Evolutionary conservation across 306 rosid species (phyloP), one percentile per base, ranked within the genome.

Genomic region (Styphnolobium japonicum): DNA sequence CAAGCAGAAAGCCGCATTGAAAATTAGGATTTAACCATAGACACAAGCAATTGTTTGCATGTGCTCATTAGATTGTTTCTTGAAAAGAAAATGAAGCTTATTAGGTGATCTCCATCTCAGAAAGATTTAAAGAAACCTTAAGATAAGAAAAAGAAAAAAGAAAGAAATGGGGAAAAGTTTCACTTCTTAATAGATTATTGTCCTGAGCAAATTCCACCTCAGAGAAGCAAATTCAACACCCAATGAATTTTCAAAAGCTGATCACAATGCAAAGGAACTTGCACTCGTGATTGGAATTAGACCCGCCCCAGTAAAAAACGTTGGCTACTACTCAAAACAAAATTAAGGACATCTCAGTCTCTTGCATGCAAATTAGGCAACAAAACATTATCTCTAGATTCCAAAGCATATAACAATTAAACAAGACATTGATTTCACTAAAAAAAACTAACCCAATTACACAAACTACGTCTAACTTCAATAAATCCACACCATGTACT

Each of bases 401-500:
- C 72, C 53, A 60, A 49, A 14, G 34, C 8, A 73, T 15, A 39
- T 18, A 49, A 1, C 29, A 36, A 63, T 23, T 68, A 36, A 33
- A 66, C 29, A 75, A 56, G 43, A 40, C 75, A 78, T 66, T 45
- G 27, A 55, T 10, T 66, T 73, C 56, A 45, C 39, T 29, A 14
- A 31, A 43, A 39, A 61, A 10, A 49, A 11, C 10, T 42, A 79
- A 79, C 62, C 46, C 22, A 37, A 39, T 22, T 31, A 57, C 78
- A 48, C 46, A 45, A 43, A 80, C 25, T 21, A 40, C 14, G 39
- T 61, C 75, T 22, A 31, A 69, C 71, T 71, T 34, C 66, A 75
- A 64, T 48, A 76, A 34, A 64, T 39, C 68, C 56, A 86, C 37
- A 57, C 3, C 6, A 75, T 43, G 42, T 57, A 78, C 98, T 82